Evolutionary conservation across 2,329 filamentous ascomycete species (phyloP).

Genomic region (Mycosphaerella sp.): DNA sequence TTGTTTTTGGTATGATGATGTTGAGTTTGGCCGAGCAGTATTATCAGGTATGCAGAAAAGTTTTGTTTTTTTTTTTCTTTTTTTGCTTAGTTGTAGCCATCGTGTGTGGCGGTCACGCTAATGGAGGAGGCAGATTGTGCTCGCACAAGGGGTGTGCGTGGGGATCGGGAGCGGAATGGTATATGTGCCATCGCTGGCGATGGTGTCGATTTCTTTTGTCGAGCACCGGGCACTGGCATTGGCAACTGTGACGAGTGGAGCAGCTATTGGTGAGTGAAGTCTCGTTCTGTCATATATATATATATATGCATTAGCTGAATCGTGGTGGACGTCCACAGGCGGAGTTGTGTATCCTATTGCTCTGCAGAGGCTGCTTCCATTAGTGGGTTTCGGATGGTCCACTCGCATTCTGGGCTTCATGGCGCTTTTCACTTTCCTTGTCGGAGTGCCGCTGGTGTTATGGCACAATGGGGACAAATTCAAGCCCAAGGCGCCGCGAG

Average conservation of each 20-base stretch:
- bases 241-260: slow-evolving; percentile 52
- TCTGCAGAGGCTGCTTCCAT: slow-evolving; percentile 41
- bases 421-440: slow-evolving; percentile 26
- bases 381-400: slow-evolving; percentile 50
- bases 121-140: slow-evolving; percentile 29
- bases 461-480: slow-evolving; percentile 38
- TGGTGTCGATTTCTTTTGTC: slow-evolving; percentile 59
- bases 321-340: too few species aligned
- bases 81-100: too few species aligned
- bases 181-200: slow-evolving; percentile 56
- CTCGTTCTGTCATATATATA: too few species aligned
- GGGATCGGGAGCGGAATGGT: slow-evolving; percentile 42
- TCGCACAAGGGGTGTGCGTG: slow-evolving; percentile 39
- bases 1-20: slow-evolving; percentile 29
- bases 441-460: slow-evolving; percentile 24
- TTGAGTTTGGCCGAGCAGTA: slow-evolving; percentile 34
- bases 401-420: slow-evolving; percentile 46
- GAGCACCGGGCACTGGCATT: slow-evolving; percentile 50
- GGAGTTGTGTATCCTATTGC: slow-evolving; percentile 49
- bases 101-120: too few species aligned
- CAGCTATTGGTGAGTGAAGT: slow-evolving; percentile 37
- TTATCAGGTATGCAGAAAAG: slow-evolving; percentile 33
- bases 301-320: too few species aligned
- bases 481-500: slow-evolving; percentile 27
- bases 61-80: too few species aligned